Evolutionary conservation across 345 rosid species (phyloP).

Genomic region (Syzygium aromaticum): DNA sequence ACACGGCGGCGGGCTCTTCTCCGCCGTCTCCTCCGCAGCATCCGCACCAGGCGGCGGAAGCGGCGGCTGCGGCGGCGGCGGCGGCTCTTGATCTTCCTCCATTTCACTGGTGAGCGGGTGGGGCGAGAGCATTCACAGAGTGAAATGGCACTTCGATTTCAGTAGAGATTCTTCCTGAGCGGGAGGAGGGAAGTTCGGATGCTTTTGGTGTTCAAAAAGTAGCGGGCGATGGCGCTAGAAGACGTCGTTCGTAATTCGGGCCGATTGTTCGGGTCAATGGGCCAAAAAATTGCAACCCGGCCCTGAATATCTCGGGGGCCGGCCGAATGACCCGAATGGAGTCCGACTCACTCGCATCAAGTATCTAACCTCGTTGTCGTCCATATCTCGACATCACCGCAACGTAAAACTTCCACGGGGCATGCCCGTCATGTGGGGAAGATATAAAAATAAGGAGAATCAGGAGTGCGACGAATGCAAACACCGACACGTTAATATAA

Average conservation of each 20-base stretch:
- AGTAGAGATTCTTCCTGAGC: background rate
- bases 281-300: background rate
- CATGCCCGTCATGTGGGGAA: too few relatives aligned
- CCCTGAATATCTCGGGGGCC: too few relatives aligned
- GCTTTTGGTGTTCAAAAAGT: background rate
- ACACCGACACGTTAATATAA: too few relatives aligned
- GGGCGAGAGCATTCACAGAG: background rate
- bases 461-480: too few relatives aligned
- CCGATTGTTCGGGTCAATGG: background rate
- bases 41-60: background rate
- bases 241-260: background rate
- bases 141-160: background rate
- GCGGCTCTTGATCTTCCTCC: background rate
- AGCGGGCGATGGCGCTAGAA: background rate
- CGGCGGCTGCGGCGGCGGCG: background rate
- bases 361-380: too few relatives aligned
- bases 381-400: too few relatives aligned
- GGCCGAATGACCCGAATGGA: too few relatives aligned
- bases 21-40: background rate
- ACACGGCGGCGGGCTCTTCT: constrained; percentile 28
- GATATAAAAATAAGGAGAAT: too few relatives aligned
- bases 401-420: too few relatives aligned
- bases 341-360: too few relatives aligned
- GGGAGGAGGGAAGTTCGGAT: background rate
- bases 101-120: background rate